Percentiles rank a stretch among this genome's conserved stretches.
Conservation (phyloP, 208 protist genomes). For the Leishmania mexicana region DNA sequence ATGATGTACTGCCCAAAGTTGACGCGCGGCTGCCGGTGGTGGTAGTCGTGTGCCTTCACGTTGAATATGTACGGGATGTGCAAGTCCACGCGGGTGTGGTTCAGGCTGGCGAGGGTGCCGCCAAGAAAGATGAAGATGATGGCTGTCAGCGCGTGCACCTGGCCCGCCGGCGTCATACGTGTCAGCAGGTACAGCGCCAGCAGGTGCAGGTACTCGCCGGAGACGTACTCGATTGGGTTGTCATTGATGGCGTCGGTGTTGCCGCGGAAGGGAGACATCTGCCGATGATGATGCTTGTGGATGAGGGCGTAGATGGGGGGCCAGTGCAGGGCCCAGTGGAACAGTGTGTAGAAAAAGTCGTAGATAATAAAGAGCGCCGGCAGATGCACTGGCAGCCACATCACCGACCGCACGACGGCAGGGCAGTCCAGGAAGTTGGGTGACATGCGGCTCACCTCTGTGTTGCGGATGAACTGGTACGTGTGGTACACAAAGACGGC, state of each 20-base stretch:
- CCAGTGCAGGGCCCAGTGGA: slow-evolving; percentile 89
- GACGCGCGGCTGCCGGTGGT: slow-evolving; percentile 83
- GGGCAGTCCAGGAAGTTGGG: slow-evolving; percentile 37
- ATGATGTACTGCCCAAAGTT: slow-evolving; percentile 95
- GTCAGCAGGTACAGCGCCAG: slow-evolving; percentile 79
- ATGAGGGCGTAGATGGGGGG: slow-evolving; percentile 82
- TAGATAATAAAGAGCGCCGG: slow-evolving; percentile 78
- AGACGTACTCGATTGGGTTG: slow-evolving; percentile 91
- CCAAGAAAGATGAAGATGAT: slow-evolving; percentile 83
- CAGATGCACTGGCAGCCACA: slow-evolving; percentile 67
- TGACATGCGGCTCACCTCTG: slow-evolving; percentile 50
- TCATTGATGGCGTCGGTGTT: slow-evolving; percentile 92
- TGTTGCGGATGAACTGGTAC: slow-evolving; percentile 49
- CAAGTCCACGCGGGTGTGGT: slow-evolving; percentile 91
- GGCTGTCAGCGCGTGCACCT: slow-evolving; percentile 64
- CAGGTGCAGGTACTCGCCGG: slow-evolving; percentile 91
- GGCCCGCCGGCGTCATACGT: slow-evolving; percentile 44
- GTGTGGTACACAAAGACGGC: slow-evolving; percentile 72
- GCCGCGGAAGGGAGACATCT: slow-evolving; percentile 88
- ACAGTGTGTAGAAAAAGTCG: slow-evolving; percentile 92
- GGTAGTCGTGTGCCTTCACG: slow-evolving; percentile 87
- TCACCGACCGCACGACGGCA: slow-evolving; percentile 32
- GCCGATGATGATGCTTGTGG: slow-evolving; percentile 94
- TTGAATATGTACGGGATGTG: slow-evolving; percentile 84
- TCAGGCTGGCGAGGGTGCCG: slow-evolving; percentile 86